Percentiles rank a stretch among this genome's conserved stretches.
Evolutionary conservation across 768 basidiomycete species (phyloP).

Genomic region (Rhodotorula kratochvilovae): DNA sequence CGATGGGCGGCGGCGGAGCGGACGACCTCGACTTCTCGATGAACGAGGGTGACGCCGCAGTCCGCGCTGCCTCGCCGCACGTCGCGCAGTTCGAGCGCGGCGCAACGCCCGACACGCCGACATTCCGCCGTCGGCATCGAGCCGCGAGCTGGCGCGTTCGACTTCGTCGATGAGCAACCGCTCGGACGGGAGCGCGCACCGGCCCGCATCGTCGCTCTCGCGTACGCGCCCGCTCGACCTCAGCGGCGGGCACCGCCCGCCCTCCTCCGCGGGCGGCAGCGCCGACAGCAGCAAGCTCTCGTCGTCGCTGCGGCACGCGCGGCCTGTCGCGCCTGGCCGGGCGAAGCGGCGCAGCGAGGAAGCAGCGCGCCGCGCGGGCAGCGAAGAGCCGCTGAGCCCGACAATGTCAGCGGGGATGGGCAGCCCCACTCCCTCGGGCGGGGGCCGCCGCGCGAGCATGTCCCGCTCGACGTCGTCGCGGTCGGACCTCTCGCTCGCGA

Average conservation of each 20-base stretch:
- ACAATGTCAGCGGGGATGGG: not conserved
- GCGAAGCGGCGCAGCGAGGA: conserved; percentile 29
- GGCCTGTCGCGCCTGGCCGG: conserved; percentile 26
- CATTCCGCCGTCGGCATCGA: not conserved
- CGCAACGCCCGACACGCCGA: not conserved
- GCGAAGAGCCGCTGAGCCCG: conserved; percentile 31
- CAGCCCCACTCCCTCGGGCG: conserved; percentile 21
- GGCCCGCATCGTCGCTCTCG: conserved; percentile 16
- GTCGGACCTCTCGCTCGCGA: not conserved
- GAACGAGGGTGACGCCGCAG: conserved; percentile 1
- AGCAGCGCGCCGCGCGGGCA: conserved; percentile 5
- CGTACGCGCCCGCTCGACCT: conserved; percentile 1
- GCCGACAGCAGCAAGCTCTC: conserved; percentile 11
- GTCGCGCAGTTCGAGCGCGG: not conserved
- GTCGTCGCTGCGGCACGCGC: conserved; percentile 25
- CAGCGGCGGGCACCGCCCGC: conserved; percentile 23
- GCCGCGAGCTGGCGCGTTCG: not conserved
- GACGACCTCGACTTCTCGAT: conserved; percentile 2
- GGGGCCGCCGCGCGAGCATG: not conserved
- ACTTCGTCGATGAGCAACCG: not conserved
- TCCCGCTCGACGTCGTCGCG: conserved; percentile 15
- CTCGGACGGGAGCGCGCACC: not conserved
- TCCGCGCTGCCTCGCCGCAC: not conserved
- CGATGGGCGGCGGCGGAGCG: not conserved
- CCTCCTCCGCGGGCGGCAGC: conserved; percentile 23